Conservation (phyloP, 2,329 filamentous ascomycete genomes). For the Colletotrichum karsti region DNA sequence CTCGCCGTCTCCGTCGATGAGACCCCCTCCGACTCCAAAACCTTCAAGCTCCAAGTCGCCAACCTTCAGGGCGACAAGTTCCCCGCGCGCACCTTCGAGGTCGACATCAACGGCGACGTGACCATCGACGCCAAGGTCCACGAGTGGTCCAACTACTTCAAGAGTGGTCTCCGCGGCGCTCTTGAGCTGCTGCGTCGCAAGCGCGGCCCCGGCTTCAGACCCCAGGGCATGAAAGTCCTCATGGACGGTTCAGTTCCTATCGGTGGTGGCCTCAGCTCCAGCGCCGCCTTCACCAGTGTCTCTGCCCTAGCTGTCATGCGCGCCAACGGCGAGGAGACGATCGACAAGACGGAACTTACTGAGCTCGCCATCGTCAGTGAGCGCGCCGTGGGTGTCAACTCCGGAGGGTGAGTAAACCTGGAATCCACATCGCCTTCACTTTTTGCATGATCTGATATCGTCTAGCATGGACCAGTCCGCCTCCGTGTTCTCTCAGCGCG, state of each 20-base stretch:
- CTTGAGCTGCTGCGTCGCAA: conserved; percentile 79
- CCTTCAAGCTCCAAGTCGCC: conserved; percentile 77
- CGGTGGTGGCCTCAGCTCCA: conserved; percentile 91
- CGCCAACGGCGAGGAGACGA: conserved; percentile 79
- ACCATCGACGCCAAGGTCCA: conserved; percentile 86
- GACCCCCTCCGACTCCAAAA: conserved; percentile 57
- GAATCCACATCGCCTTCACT: neutral
- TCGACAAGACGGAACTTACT: conserved; percentile 92
- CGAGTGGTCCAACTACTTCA: conserved; percentile 99
- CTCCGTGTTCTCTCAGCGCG: conserved; percentile 89
- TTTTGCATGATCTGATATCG: neutral
- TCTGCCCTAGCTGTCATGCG: conserved; percentile 88
- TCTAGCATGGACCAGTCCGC: conserved; percentile 94
- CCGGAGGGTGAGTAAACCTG: conserved; percentile 74
- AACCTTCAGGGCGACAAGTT: conserved; percentile 84
- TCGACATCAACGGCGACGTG: conserved; percentile 70
- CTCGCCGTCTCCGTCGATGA: conserved; percentile 76
- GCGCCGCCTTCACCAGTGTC: conserved; percentile 91
- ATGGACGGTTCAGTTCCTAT: conserved; percentile 93
- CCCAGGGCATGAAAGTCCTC: conserved; percentile 84
- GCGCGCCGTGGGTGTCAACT: conserved; percentile 93
- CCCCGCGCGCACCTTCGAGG: conserved; percentile 75
- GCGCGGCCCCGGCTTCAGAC: conserved; percentile 64
- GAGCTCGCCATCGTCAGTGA: conserved; percentile 96
- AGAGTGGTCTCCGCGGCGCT: conserved; percentile 86